A percentile compares a stretch with the other conserved stretches of the same genome.
Evolutionary conservation across 2,329 filamentous ascomycete genomes (phyloP).

Genomic region (Thyridium curvatum): DNA sequence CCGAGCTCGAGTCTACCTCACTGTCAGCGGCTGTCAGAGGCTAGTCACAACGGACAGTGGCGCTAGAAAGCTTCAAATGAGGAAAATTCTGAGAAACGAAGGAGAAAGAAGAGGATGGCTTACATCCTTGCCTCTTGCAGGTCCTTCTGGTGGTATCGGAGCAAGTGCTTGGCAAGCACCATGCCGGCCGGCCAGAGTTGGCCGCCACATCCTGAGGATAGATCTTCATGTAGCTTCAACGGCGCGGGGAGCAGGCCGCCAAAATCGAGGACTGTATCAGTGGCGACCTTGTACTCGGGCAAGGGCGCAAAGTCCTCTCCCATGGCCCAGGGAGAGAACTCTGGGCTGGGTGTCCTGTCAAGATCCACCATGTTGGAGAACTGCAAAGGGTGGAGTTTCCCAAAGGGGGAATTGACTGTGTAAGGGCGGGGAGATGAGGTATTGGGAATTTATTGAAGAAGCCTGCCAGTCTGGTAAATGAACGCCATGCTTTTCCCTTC

Average conservation of each 20-base stretch:
- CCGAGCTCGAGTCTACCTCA: slow-evolving; percentile 74
- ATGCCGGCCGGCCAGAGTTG: slow-evolving; percentile 93
- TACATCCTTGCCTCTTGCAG: slow-evolving; percentile 68
- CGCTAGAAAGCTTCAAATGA: too few species aligned
- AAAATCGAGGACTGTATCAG: slow-evolving; percentile 53
- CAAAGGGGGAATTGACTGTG: too few species aligned
- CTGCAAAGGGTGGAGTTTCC: too few species aligned
- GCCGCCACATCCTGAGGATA: slow-evolving; percentile 83
- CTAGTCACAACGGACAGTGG: too few species aligned
- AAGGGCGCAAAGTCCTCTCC: slow-evolving; percentile 52
- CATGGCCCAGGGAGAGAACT: slow-evolving; percentile 43
- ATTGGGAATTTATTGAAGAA: too few species aligned
- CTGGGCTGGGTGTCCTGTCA: slow-evolving; percentile 19
- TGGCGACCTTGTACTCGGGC: slow-evolving; percentile 49
- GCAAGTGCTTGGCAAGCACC: slow-evolving; percentile 79
- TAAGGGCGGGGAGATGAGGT: too few species aligned
- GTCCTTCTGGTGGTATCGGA: slow-evolving; percentile 62
- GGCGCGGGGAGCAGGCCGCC: slow-evolving; percentile 64
- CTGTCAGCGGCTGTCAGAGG: slow-evolving; percentile 3
- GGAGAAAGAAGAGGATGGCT: slow-evolving; percentile 30
- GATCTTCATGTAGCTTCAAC: slow-evolving; percentile 76
- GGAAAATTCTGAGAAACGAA: neutral
- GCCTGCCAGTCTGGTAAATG: too few species aligned
- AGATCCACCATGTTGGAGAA: too few species aligned
- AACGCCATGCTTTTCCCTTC: too few species aligned